Percentiles rank a stretch among this genome's conserved stretches.
Evolutionary conservation across 495 filamentous ascomycete genomes (phyloP).

Genomic region (Podospora conica): DNA sequence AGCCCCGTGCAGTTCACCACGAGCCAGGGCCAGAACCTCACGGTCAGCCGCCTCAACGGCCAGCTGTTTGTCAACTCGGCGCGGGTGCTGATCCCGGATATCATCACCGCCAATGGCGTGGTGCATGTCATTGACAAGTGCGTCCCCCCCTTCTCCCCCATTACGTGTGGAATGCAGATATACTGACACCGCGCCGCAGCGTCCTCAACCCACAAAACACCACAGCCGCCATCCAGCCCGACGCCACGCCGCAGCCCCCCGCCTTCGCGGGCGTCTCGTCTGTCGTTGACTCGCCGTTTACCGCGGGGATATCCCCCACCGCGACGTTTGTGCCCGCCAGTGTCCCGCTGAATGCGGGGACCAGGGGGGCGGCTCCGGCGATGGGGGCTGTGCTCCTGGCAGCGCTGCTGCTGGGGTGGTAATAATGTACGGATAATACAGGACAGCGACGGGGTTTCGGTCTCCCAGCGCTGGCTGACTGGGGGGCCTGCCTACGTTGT

Average conservation of each 20-base stretch:
- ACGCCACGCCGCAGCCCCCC: conserved; percentile 29
- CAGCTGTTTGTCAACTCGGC: conserved; percentile 48
- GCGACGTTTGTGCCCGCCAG: conserved; percentile 33
- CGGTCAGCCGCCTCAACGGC: conserved; percentile 33
- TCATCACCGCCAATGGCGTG: conserved; percentile 48
- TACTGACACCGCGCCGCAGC: neutral
- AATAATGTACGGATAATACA: neutral
- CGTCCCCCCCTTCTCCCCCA: neutral
- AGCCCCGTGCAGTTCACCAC: conserved; percentile 24
- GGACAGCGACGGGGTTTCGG: neutral
- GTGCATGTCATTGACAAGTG: conserved; percentile 48
- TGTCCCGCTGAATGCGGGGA: conserved; percentile 14
- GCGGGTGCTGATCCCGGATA: conserved; percentile 38
- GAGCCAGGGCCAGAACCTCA: conserved; percentile 34
- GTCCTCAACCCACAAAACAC: conserved; percentile 29
- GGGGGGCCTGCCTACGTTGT: neutral
- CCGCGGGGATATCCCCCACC: conserved; percentile 33
- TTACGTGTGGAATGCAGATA: neutral
- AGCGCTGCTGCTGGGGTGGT: conserved; percentile 7
- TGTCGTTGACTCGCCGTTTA: conserved; percentile 33
- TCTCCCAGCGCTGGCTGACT: neutral
- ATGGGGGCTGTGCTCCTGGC: neutral
- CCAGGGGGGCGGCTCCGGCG: neutral
- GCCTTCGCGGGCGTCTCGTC: conserved; percentile 32
- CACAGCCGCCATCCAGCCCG: conserved; percentile 21